phyloP scores from a whole-genome alignment of 495 filamentous ascomycete genomes.

The Pyronema domesticum region DNA sequence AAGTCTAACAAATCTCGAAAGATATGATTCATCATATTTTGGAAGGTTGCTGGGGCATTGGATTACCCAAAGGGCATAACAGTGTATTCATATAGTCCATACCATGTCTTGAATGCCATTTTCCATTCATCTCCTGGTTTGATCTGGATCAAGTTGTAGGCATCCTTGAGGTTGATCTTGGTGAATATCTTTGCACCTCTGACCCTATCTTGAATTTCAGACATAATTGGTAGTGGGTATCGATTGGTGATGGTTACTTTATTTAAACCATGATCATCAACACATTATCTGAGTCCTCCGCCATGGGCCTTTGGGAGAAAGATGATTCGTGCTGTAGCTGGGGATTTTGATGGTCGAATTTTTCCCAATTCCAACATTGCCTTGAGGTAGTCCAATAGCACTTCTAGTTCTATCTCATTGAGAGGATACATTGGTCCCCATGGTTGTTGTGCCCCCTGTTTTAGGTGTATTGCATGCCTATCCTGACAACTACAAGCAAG shows the following conservation, averaged over 20 bases:
- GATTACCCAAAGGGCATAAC: not conserved
- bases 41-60: not conserved
- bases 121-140: not conserved
- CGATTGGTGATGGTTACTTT: slow-evolving; percentile 10
- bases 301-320: too few species aligned
- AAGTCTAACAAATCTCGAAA: not conserved
- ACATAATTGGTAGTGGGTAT: slow-evolving; percentile 7
- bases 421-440: too few species aligned
- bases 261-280: slow-evolving; percentile 10
- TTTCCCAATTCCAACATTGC: too few species aligned
- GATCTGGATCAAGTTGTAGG: not conserved
- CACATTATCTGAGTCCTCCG: not conserved
- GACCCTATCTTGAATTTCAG: slow-evolving; percentile 4
- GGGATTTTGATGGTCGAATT: too few species aligned
- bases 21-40: not conserved
- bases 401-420: too few species aligned
- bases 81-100: slow-evolving; percentile 1
- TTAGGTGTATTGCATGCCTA: too few species aligned
- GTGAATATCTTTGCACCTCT: slow-evolving; percentile 5
- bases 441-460: too few species aligned
- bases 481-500: too few species aligned
- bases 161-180: slow-evolving; percentile 10
- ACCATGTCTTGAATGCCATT: not conserved
- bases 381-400: too few species aligned
- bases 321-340: too few species aligned